Base-by-base conservation (phyloP, 495 filamentous ascomycete genomes). In the Annulohypoxylon stygium region DNA sequence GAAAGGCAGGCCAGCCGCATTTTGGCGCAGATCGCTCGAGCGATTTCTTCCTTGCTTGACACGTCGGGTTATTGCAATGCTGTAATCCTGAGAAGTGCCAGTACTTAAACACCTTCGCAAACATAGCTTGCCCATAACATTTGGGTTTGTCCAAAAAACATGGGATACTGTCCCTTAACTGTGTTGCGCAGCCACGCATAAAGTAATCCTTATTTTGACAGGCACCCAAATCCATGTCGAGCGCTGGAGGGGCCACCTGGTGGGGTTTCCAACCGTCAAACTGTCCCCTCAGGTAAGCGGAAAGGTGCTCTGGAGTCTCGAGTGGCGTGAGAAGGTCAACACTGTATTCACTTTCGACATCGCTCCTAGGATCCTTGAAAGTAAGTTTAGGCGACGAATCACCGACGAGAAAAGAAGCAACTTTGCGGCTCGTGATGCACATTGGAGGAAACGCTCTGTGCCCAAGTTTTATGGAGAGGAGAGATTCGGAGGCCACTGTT, bases 91-190 rank as follows among this genome's bases (percentile, higher is more conserved):
- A 55, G 26, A 55, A 55, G 25, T 55, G 34, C 51, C 51, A 55
- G 14, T 55, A 55, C 26, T 55, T 55, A 12, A 55, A 55, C 14
- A 55, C 51, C 34, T 55, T 55, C 51, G 51, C 51, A 55, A 55
- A 55, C 26, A 55, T 33, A 10, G 51, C 26, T 23, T 55, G 51
- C 23, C 51, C 51, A 33, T 55, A 55, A 55, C 51, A 55, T 55
- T 11, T 33, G 20, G 51, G 25, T 26, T 55, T 12, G 26, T 55
- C 51, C 25, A 34, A 3, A n/a, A 55, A 55, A 14, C 51, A 55
- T 30, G 51, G 23, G 11, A 55, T 55, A 30, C 10, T 14, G 26
- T 55, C 25, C 26, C 51, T 55, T 26, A 55, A 34, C 51, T 55
- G 51, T 2, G 5, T 5, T 12, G 34, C 51, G 14, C 51, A 55